Base-by-base conservation (phyloP, 139 green algal genomes). In the Yamagishiella unicocca region DNA sequence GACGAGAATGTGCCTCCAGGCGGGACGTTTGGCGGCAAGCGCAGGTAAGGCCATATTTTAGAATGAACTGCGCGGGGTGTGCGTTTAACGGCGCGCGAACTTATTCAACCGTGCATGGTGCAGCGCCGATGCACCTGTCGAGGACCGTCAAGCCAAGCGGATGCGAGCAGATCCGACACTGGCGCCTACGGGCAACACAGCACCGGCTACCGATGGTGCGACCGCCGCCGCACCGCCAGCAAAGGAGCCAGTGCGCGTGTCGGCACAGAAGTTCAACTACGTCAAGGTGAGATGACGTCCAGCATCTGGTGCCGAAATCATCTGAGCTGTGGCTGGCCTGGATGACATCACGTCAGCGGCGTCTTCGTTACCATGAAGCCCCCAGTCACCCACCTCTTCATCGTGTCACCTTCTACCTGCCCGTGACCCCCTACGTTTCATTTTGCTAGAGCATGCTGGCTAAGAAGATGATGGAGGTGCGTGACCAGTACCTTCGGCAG, bases 251-350 rank as follows among this genome's bases (percentile, higher is more conserved):
- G 91, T 92, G n/a, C 95, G 94, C 75, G 94, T 97, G 76, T 94
- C 87, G 33, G 93, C 95, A 29, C 85, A 93, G 66, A 96, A 98
- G 91, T 93, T 95, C 66, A 92, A 95, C 62, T 92, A 96, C 76
- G 93, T 97, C 88, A 97, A 96, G 94, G 94, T 95, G 79, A 10
- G 82, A n/a, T n/a, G n/a, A n/a, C n/a, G n/a, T n/a, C n/a, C n/a
- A n/a, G n/a, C n/a, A n/a, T n/a, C n/a, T n/a, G n/a, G n/a, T n/a
- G n/a, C n/a, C n/a, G n/a, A n/a, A n/a, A n/a, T n/a, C n/a, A n/a
- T n/a, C n/a, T n/a, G n/a, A n/a, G n/a, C n/a, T n/a, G n/a, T n/a
- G n/a, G n/a, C n/a, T n/a, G n/a, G n/a, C n/a, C n/a, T n/a, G n/a
- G n/a, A n/a, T n/a, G n/a, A n/a, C n/a, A n/a, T n/a, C n/a, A n/a